These are phyloP conservation scores for Noccaea bulbosa DNA, from an alignment of 345 rosid genomes.

Conservation along the genomic window DNA sequence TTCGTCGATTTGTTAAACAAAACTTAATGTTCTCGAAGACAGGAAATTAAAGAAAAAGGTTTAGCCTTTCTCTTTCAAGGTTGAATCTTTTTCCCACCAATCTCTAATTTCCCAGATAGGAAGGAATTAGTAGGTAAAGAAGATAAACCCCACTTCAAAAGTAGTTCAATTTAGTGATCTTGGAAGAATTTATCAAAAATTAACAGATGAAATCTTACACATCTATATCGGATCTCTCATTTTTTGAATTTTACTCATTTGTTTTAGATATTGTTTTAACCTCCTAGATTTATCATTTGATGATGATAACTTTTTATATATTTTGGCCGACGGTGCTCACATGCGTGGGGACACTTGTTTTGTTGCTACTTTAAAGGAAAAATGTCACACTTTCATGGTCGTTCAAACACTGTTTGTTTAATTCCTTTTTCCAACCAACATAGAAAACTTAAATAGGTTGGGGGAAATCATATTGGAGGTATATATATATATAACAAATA, in stretches of 20 bases:
- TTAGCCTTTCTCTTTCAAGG: constrained; percentile 19
- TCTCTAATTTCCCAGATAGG: background rate
- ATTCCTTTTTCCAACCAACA: too few species aligned
- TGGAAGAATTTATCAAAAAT: background rate
- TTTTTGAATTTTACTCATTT: background rate
- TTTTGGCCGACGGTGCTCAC: constrained; percentile 35
- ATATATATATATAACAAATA: too few species aligned
- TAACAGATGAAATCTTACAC: too few species aligned
- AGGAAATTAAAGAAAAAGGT: constrained; percentile 3
- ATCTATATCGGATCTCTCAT: too few species aligned
- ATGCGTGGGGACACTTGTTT: constrained; percentile 36
- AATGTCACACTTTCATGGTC: constrained; percentile 9
- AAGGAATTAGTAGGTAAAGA: constrained; percentile 10
- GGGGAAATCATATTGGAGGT: too few species aligned
- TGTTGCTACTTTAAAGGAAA: constrained; percentile 24
- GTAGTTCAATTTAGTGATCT: constrained; percentile 15
- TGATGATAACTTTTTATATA: constrained; percentile 2
- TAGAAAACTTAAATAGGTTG: too few species aligned
- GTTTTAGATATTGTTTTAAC: background rate
- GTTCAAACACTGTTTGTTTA: too few species aligned
- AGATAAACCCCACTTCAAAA: constrained; percentile 31
- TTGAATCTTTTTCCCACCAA: constrained; percentile 39
- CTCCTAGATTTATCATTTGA: constrained; percentile 4
- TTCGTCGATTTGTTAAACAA: constrained; percentile 38
- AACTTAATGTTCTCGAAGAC: constrained; percentile 3